phyloP scores from a whole-genome alignment of 352 stramenopile species.

The Aphanomyces euteiches region DNA sequence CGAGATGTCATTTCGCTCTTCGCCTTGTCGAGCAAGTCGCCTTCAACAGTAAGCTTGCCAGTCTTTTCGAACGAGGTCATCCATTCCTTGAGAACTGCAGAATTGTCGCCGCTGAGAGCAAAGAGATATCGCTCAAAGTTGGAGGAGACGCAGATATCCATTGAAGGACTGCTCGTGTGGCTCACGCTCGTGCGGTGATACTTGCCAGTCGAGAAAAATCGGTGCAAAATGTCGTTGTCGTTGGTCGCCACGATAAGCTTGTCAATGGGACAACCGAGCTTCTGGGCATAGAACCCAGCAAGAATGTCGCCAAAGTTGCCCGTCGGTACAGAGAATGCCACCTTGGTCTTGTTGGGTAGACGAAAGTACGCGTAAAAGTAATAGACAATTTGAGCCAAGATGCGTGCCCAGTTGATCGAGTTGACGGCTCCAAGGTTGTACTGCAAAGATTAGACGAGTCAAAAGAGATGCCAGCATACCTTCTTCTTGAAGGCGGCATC shows the following conservation, averaged over 20 bases:
- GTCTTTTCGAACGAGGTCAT: slow-evolving; percentile 95
- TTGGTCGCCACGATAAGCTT: slow-evolving; percentile 98
- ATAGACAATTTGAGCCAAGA: slow-evolving; percentile 98
- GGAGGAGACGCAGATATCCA: slow-evolving; percentile 99
- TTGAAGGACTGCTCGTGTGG: slow-evolving; percentile 95
- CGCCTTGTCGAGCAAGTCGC: slow-evolving; percentile 86
- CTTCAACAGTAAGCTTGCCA: slow-evolving; percentile 90
- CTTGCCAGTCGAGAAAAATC: slow-evolving; percentile 96
- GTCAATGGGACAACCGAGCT: slow-evolving; percentile 90
- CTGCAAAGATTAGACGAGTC: slow-evolving; percentile 22
- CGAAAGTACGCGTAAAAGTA: slow-evolving; percentile 98
- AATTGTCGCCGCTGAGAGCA: slow-evolving; percentile 91
- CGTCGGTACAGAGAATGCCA: slow-evolving; percentile 96
- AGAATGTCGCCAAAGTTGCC: slow-evolving; percentile 99
- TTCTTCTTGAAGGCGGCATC: slow-evolving; percentile 90
- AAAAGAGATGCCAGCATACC: slow-evolving; percentile 32
- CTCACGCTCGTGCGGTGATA: slow-evolving; percentile 93
- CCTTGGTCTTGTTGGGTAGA: slow-evolving; percentile 57
- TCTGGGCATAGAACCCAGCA: slow-evolving; percentile 96
- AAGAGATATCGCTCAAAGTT: slow-evolving; percentile 99
- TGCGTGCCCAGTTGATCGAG: slow-evolving; percentile 99
- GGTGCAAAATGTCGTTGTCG: slow-evolving; percentile 98
- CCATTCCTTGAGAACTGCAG: slow-evolving; percentile 84
- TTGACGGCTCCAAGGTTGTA: slow-evolving; percentile 97
- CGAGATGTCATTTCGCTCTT: slow-evolving; percentile 93